Conservation (phyloP, 1,139 yeast species). For the Hansenula lynferdii region DNA sequence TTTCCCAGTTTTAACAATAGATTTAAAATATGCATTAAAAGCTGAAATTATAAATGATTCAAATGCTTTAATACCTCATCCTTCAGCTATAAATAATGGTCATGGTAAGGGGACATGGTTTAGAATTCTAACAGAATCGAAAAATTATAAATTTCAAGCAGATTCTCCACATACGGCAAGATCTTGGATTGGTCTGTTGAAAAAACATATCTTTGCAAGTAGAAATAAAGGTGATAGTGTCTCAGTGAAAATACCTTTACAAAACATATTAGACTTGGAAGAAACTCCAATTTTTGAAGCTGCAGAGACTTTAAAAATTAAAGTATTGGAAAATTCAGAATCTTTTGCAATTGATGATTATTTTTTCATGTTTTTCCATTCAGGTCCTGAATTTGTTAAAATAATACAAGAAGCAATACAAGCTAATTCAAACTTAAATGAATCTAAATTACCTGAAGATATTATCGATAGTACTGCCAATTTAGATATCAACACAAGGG, state of each 20-base stretch:
- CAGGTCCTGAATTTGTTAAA: constrained; percentile 30
- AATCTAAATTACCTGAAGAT: constrained; percentile 1
- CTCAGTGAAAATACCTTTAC: constrained; percentile 72
- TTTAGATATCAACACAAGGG: neutral
- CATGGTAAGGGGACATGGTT: constrained; percentile 39
- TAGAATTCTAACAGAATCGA: constrained; percentile 49
- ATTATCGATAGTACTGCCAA: constrained; percentile 12
- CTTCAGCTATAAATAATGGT: too few relatives aligned
- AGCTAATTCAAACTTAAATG: neutral
- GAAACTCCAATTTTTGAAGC: constrained; percentile 43
- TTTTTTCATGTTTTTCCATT: constrained; percentile 59
- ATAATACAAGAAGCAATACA: constrained; percentile 14
- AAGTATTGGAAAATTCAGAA: constrained; percentile 46
- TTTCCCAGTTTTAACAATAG: constrained; percentile 76
- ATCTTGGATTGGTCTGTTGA: constrained; percentile 72
- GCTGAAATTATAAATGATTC: constrained; percentile 44
- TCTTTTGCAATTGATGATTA: constrained; percentile 60
- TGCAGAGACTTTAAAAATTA: constrained; percentile 40
- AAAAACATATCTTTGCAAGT: constrained; percentile 72
- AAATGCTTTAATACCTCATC: neutral
- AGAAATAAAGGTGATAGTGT: constrained; percentile 71
- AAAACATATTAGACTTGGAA: constrained; percentile 60
- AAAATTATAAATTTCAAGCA: constrained; percentile 62
- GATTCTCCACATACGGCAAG: constrained; percentile 72
- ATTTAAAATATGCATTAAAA: constrained; percentile 55